Evolutionary conservation across 176 grass and related monocot genomes (phyloP).

Genomic region (Avena insularis): DNA sequence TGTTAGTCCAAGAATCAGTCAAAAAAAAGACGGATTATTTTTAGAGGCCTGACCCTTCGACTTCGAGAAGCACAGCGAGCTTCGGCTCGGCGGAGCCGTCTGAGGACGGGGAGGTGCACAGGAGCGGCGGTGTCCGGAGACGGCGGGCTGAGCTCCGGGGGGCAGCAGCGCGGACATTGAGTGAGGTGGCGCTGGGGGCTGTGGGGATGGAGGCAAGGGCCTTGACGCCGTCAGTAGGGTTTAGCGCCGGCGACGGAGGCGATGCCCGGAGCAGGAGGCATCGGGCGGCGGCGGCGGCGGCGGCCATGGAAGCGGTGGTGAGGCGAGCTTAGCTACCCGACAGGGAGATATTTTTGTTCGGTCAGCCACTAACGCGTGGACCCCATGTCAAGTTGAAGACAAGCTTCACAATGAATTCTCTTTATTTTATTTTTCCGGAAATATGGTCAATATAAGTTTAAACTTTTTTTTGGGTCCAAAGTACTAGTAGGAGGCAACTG

Average conservation of each 20-base stretch:
- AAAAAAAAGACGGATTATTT: conserved; percentile 17
- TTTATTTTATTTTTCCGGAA: too few species aligned
- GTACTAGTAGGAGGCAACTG: too few species aligned
- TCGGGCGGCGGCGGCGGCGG: background rate
- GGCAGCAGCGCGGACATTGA: conserved; percentile 14
- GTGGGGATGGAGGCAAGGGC: background rate
- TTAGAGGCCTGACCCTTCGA: conserved; percentile 54
- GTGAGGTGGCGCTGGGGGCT: background rate
- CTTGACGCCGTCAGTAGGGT: background rate
- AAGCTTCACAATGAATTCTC: background rate
- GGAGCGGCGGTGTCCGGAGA: conserved; percentile 4
- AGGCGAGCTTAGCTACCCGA: background rate
- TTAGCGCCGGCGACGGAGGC: background rate
- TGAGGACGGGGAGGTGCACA: conserved; percentile 34
- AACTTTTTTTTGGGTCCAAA: too few species aligned
- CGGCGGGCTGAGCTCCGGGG: conserved; percentile 3
- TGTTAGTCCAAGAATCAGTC: too few species aligned
- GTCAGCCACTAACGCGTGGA: background rate
- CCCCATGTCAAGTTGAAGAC: background rate
- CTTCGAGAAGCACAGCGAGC: conserved; percentile 58
- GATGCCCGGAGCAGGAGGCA: background rate
- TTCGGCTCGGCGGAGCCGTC: background rate
- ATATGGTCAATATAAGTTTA: too few species aligned
- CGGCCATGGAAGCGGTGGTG: background rate
- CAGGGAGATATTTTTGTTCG: background rate